Evolutionary conservation across 2,329 filamentous ascomycete species (phyloP), one percentile per base, ranked within the genome.

Genomic region (Calonectria pseudoreteaudii): DNA sequence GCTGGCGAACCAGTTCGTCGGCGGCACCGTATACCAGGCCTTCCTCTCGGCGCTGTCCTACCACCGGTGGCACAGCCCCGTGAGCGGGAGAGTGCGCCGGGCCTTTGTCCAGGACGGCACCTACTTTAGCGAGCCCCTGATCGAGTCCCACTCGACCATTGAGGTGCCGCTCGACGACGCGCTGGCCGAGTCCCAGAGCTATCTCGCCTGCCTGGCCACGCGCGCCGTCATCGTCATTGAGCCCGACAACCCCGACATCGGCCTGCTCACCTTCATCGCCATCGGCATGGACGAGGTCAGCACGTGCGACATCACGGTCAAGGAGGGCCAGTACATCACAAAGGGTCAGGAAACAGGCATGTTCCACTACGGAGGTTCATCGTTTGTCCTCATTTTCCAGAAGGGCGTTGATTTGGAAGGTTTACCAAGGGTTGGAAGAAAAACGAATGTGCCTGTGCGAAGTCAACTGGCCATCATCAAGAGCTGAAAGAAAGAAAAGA

Each of bases 291-390:
- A 91, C 52, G 94, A 96, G 83, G 93, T 95, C 16, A 93, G 90
- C 72, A 92, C 92, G 0, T 95, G 93, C 79, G 93, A 95, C 66
- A 91, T 94, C 64, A 93, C 91, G 0, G 92, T 94, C 14, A 87
- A 87, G 77, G 90, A 92, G 80, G 93, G 93, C 0, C 88, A 95
- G 81, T 87, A 88, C 67, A 80, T 95, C 20, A 86, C 86, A 67
- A 95, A 95, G 86, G 94, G 94, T 1, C 90, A 95, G 6, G 86
- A 95, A 85, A 86, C 92, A 49, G 94, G 94, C 52, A 95, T 94
- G 93, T 95, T 95, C 83, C 94, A 95, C 80, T 95, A 93, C 81
- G 94, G 94, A n/a, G 94, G 94, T 0, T 93, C 90, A 9, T 91
- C 91, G 1, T 91, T 94, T 80, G 94, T 92, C 78, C 80, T 95